Base-by-base conservation (phyloP, 2,329 filamentous ascomycete genomes). In the Xylariaceae sp. region DNA sequence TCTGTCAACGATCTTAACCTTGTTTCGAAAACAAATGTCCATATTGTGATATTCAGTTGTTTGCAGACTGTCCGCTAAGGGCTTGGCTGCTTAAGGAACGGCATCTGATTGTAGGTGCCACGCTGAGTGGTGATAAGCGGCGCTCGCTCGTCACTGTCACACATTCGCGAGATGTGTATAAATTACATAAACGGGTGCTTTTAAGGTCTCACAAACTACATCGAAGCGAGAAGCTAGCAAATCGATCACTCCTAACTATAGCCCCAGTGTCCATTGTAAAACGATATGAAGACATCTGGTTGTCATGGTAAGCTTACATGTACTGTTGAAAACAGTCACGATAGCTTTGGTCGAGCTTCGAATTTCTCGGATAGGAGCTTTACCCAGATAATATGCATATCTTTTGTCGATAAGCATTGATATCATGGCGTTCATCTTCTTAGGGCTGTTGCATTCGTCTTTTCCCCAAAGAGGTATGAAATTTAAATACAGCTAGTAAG, bases 161-260 rank as follows among this genome's bases (percentile, higher is more conserved):
- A 53, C 52, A 45, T 44, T 35, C 44, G 33, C 40, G 40, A 36
- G 19, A 22, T 46, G 53, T 48, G 22, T 32, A n/a, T 44, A 41
- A 17, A 35, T 35, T 42, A 52, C 35, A 45, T 31, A 40, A 40
- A 47, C 22, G 36, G 33, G 22, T 45, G 47, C n/a, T 48, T 39
- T 27, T 50, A 22, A 45, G 45, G 50, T 57, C 41, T 33, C 48
- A 55, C 48, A 39, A 40, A 39, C 22, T 53, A 44, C 33, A 41
- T 42, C 45, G 31, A 44, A n/a, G 31, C 27, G 33, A 30, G 22
- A 15, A 15, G 17, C 3, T 31, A 32, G 15, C 14, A 27, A 7
- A 5, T 35, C 51, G 33, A 44, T 59, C 48, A 35, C 35, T 36
- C 27, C 45, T 5, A 27, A 7, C 22, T 27, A 27, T 27, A 7